Percentiles rank a stretch among this genome's conserved stretches.
Conservation (phyloP, 1,284 basidiomycete genomes). For the Ganoderma meredithae region DNA sequence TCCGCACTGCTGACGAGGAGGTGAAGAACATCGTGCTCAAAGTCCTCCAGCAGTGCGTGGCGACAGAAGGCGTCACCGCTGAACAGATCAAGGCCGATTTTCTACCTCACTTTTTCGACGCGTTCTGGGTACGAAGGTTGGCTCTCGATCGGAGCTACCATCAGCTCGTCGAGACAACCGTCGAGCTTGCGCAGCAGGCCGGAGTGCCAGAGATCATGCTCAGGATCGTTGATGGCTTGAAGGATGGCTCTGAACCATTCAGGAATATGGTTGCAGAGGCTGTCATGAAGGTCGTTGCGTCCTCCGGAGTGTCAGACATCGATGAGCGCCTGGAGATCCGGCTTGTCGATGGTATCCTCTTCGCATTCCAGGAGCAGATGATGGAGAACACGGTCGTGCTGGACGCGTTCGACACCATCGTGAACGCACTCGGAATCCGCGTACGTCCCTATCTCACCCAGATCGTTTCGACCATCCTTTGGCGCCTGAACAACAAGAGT, state of each 20-base stretch:
- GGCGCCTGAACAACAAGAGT: conserved; percentile 99
- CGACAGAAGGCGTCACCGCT: conserved; percentile 95
- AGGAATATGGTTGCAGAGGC: conserved; percentile 99
- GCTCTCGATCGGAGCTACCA: conserved; percentile 97
- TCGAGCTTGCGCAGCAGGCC: conserved; percentile 96
- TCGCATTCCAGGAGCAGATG: conserved; percentile 99
- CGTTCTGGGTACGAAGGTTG: conserved; percentile 98
- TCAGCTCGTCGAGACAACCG: conserved; percentile 98
- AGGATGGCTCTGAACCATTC: conserved; percentile 97
- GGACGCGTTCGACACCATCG: conserved; percentile 96
- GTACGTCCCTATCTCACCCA: conserved; percentile 99
- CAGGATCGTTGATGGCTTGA: conserved; percentile 94
- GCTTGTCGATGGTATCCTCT: conserved; percentile 98
- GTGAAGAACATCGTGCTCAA: conserved; percentile 99
- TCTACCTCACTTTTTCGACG: conserved; percentile 98
- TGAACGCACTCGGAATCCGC: conserved; percentile 93
- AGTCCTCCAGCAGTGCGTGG: conserved; percentile 98
- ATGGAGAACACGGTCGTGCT: conserved; percentile 99
- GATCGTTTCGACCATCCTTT: conserved; percentile 99
- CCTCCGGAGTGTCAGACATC: conserved; percentile 94
- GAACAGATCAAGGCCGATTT: conserved; percentile 97
- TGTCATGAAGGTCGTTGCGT: conserved; percentile 94
- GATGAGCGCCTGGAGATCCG: conserved; percentile 95
- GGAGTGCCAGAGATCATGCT: conserved; percentile 97
- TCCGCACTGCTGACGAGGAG: conserved; percentile 99